Conservation (phyloP, 768 basidiomycete species). For the Clitopilus hobsonii region DNA sequence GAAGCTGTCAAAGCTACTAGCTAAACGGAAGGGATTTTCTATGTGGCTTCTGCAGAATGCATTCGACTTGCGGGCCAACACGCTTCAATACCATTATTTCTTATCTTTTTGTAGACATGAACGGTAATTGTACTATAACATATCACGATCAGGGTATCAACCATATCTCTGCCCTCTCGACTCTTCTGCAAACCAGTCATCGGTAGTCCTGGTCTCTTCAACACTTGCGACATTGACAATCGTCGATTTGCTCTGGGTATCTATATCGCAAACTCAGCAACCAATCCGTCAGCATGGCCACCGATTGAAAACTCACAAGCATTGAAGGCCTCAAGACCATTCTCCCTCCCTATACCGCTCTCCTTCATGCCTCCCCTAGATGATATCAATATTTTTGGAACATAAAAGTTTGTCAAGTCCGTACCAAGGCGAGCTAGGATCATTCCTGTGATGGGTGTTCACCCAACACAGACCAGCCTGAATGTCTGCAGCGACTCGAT, state of each 20-base stretch:
- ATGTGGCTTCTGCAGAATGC: no score
- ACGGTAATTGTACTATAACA: background rate
- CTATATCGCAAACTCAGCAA: slow-evolving; percentile 27
- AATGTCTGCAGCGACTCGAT: slow-evolving; percentile 65
- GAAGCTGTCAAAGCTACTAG: slow-evolving; percentile 57
- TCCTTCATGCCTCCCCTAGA: slow-evolving; percentile 88
- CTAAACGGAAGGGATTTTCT: no score
- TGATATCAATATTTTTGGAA: background rate
- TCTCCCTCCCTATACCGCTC: slow-evolving; percentile 84
- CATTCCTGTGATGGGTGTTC: slow-evolving; percentile 86
- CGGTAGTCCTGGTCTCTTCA: slow-evolving; percentile 50
- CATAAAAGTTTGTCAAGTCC: slow-evolving; percentile 13
- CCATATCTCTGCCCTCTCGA: slow-evolving; percentile 59
- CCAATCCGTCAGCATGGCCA: background rate
- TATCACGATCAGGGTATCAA: slow-evolving; percentile 25
- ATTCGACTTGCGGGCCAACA: no score
- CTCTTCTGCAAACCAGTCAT: slow-evolving; percentile 78
- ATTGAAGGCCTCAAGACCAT: slow-evolving; percentile 77
- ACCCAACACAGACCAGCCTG: slow-evolving; percentile 83
- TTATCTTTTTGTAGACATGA: no score
- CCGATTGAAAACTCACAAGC: slow-evolving; percentile 64
- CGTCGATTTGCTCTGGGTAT: slow-evolving; percentile 81
- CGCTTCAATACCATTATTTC: no score
- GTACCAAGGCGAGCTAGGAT: slow-evolving; percentile 85
- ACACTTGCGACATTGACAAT: slow-evolving; percentile 68